Base-by-base conservation (phyloP, 768 basidiomycete species). In the Pulveroboletus frians region DNA sequence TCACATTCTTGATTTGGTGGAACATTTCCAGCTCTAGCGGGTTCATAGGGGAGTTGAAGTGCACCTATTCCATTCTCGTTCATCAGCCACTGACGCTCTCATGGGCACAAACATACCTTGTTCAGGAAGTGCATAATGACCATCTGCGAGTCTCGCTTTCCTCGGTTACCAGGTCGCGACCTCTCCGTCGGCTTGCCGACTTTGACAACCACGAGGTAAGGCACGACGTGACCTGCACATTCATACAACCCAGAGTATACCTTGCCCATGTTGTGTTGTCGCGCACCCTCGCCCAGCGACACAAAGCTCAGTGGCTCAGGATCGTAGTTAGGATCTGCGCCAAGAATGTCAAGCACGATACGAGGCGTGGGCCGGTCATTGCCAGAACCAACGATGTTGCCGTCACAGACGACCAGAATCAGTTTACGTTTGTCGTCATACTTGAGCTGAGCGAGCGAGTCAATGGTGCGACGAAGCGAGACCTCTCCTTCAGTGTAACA, bases 1-100 rank as follows among this genome's bases (percentile, higher is more conserved):
- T 97, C 46, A 98, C 93, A 62, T 99, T 99, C 79, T 97, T 92
- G 77, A 98, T 93, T 69, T 99, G 96, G 66, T 98, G 96, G 64
- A 93, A 98, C 74, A 99, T 95, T 73, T 99, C 96, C 46, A 99
- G 71, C 71, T 99, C 96, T 53, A 95, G 71, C 1, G 96, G 96
- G 61, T 88, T 91, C 96, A 99, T 98, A 0, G 93, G 85, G 18
- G 91, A 69, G 66, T 94, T 91, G 70, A 95, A 98, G 69, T 98
- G 96, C 39, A 98, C 96, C 91, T 92, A 51, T 21, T 3, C 45
- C 38, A 11, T 3, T 5, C 2, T 50, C 21, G 14, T 14, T 5
- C 3, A 3, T 63, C 30, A 56, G 46, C 17, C 3, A 9, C 13
- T 17, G 2, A 1, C 20, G 20, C 13, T 15, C 20, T 10, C 5